Conservation (phyloP, 1,284 basidiomycete species). For the Naganishia sp. region DNA sequence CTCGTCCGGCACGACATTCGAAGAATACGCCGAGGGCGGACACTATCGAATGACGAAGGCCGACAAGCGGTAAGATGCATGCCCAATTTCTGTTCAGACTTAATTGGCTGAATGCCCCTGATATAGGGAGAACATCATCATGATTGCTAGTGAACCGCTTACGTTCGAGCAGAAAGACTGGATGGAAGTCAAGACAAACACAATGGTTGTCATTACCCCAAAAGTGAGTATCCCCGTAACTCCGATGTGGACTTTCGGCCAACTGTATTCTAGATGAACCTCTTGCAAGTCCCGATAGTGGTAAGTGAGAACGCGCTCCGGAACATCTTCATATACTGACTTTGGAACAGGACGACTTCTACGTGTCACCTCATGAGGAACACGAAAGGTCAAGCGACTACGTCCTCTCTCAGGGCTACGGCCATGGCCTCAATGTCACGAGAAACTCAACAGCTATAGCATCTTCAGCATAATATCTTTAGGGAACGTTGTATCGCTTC, state of each 20-base stretch:
- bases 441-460: not conserved
- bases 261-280: constrained; percentile 62
- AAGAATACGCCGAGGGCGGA: constrained; percentile 80
- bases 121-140: constrained; percentile 67
- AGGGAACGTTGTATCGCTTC: constrained; percentile 15
- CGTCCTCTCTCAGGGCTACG: constrained; percentile 50
- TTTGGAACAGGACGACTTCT: constrained; percentile 62
- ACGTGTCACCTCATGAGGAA: constrained; percentile 63
- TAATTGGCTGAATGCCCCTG: no score
- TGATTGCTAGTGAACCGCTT: constrained; percentile 88
- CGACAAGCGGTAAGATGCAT: constrained; percentile 74
- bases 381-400: constrained; percentile 50
- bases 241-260: not conserved
- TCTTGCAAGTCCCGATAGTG: constrained; percentile 88
- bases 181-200: constrained; percentile 94
- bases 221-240: constrained; percentile 60
- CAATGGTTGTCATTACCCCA: constrained; percentile 84
- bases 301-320: constrained; percentile 46
- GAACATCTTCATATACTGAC: not conserved
- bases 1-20: constrained; percentile 90
- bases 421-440: constrained; percentile 30
- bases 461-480: not conserved
- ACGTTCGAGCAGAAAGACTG: constrained; percentile 73
- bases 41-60: constrained; percentile 94
- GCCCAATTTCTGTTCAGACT: constrained; percentile 48